These are phyloP conservation scores for Allomyces macrogynus DNA, from an alignment of 192 early-diverging fungal species.

Conservation along the genomic window DNA sequence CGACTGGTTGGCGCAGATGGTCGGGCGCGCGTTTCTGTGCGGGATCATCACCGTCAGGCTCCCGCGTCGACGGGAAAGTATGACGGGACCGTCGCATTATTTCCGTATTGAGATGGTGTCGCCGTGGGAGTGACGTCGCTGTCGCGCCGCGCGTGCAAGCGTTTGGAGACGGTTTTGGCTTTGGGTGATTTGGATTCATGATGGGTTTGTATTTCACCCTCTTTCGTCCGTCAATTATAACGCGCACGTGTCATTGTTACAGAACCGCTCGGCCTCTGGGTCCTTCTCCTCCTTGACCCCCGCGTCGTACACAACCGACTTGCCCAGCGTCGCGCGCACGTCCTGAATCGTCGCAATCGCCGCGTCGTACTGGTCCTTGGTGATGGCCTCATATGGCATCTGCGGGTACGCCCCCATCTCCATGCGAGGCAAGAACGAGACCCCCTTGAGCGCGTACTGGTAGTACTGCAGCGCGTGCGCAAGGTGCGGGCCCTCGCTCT, in stretches of 20 bases:
- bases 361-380: slow-evolving; percentile 10
- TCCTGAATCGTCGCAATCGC: slow-evolving; percentile 7
- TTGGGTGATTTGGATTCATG: too few relatives aligned
- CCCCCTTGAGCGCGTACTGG: slow-evolving; percentile 25
- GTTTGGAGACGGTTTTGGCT: too few relatives aligned
- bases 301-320: neutral
- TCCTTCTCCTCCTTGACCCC: neutral
- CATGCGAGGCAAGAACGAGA: slow-evolving; percentile 19
- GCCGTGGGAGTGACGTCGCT: too few relatives aligned
- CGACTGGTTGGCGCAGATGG: too few relatives aligned
- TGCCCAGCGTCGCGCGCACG: neutral
- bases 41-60: too few relatives aligned
- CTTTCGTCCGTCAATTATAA: neutral
- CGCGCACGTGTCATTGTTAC: slow-evolving; percentile 1
- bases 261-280: slow-evolving; percentile 2
- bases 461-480: slow-evolving; percentile 19
- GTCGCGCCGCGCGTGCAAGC: too few relatives aligned
- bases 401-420: slow-evolving; percentile 17
- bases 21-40: too few relatives aligned
- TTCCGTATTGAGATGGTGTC: too few relatives aligned
- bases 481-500: slow-evolving; percentile 9
- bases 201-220: too few relatives aligned
- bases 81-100: too few relatives aligned
- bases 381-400: slow-evolving; percentile 26
- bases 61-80: too few relatives aligned